Evolutionary conservation across 2,329 filamentous ascomycete species (phyloP), one percentile per base, ranked within the genome.

Genomic region (Ceratocystiopsis brevicomis): DNA sequence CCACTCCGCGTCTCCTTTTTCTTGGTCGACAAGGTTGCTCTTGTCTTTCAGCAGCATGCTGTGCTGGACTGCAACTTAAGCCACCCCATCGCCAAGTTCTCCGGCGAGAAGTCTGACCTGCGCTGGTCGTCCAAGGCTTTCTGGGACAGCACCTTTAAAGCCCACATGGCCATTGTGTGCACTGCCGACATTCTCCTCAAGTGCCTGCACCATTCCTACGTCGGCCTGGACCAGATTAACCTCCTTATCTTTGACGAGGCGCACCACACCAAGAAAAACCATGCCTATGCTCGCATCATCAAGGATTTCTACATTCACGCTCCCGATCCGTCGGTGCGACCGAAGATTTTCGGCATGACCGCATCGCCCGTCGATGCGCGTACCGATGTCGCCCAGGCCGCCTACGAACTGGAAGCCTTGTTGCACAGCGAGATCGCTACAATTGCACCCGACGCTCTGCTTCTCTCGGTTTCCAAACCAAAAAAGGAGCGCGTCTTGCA

Each of bases 231-330:
- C 16, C 74, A 81, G 51, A 85, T 96, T 57, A 96, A 88, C 53
- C 69, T 98, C 1, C 66, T 98, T 35, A 77, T 96, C 47, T 94
- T 98, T 50, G 90, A 98, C 53, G 90, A 98, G 59, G 90, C 87
- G 6, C 90, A 98, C 53, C 90, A 96, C 54, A 77, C 88, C 0
- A 98, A 98, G 61, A 92, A 88, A 57, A 81, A 86, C 42, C 90
- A 98, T 53, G 71, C 84, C 0, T 98, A 94, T 55, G 84, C 88
- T 17, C 71, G 75, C 25, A 90, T 98, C 46, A 83, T 98, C 60
- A 86, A 82, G 52, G 81, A 93, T 46, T 86, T 83, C 51, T 96
- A 95, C 54, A 53, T 74, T 1, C 59, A 67, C 3, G 63, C 67
- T 30, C 49, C 57, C 0, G 52, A 55, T 0, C 62, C 61, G 38